phyloP scores from a whole-genome alignment of 176 grass and related monocot genomes.

The Rhipidocladum racemiflorum region DNA sequence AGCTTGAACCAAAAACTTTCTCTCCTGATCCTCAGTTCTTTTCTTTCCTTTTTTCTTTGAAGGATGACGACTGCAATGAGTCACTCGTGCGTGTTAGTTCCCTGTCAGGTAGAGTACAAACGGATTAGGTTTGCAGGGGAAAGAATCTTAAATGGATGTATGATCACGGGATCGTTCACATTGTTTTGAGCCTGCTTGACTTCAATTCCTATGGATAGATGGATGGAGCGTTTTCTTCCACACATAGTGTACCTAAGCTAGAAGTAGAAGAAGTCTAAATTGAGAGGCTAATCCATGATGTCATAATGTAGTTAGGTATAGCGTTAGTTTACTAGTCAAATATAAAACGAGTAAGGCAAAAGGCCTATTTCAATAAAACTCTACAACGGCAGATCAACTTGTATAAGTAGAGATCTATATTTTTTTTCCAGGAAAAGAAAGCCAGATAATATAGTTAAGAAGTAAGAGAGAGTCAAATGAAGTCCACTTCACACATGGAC shows the following conservation, averaged over 20 bases:
- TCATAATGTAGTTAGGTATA: conserved; percentile 5
- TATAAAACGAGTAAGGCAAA: background rate
- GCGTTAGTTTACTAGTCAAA: background rate
- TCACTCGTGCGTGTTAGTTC: background rate
- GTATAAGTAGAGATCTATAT: background rate
- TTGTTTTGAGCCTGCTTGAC: background rate
- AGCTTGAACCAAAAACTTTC: background rate
- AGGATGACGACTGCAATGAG: background rate
- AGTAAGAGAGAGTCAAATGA: too few relatives aligned
- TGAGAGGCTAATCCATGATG: background rate
- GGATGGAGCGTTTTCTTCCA: background rate
- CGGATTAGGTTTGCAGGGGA: background rate
- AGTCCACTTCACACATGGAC: background rate
- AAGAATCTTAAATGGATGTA: background rate
- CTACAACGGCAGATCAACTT: background rate
- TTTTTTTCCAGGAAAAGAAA: background rate
- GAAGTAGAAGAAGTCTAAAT: background rate
- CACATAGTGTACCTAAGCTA: background rate
- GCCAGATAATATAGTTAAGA: background rate
- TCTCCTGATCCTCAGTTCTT: background rate
- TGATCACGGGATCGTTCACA: background rate
- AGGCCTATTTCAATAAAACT: background rate
- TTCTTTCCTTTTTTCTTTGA: background rate
- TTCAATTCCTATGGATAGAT: background rate
- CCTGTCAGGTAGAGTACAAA: background rate